Conservation (phyloP, 2,329 filamentous ascomycete genomes). For the Colletotrichum trifolii region DNA sequence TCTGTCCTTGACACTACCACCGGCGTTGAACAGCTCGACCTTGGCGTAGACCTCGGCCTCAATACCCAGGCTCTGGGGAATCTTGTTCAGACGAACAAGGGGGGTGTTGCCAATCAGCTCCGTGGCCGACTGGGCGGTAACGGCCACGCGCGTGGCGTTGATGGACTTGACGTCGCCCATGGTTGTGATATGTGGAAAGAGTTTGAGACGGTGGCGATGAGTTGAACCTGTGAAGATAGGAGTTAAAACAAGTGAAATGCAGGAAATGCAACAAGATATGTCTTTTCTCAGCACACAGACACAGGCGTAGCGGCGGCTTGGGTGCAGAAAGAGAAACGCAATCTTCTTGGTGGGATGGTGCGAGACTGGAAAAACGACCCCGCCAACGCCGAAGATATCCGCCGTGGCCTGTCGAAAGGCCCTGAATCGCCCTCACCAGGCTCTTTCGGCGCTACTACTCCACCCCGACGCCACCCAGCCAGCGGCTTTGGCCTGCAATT, state of each 20-base stretch:
- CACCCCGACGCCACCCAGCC: slow-evolving; percentile 16
- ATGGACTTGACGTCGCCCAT: slow-evolving; percentile 37
- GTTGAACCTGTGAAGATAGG: neutral
- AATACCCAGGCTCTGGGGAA: slow-evolving; percentile 90
- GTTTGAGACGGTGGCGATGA: neutral
- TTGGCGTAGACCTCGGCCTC: slow-evolving; percentile 91
- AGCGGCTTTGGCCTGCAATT: neutral
- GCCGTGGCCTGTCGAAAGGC: slow-evolving; percentile 1
- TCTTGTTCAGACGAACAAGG: slow-evolving; percentile 92
- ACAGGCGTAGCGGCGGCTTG: neutral
- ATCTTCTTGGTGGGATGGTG: slow-evolving; percentile 34
- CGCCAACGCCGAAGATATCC: slow-evolving; percentile 38
- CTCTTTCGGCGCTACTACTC: neutral
- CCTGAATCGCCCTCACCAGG: too few species aligned
- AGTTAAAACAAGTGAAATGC: neutral
- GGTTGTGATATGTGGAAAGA: neutral
- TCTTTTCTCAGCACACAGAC: slow-evolving; percentile 25
- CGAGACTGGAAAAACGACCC: slow-evolving; percentile 32
- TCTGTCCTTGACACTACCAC: slow-evolving; percentile 92
- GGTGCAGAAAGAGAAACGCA: slow-evolving; percentile 29
- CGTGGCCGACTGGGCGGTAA: slow-evolving; percentile 71
- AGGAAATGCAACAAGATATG: neutral
- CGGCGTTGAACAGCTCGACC: slow-evolving; percentile 92
- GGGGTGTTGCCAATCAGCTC: slow-evolving; percentile 96
- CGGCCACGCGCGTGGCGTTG: slow-evolving; percentile 38